These are phyloP conservation scores for Luffa aegyptiaca DNA, from an alignment of 306 rosid genomes.

Conservation along the genomic window DNA sequence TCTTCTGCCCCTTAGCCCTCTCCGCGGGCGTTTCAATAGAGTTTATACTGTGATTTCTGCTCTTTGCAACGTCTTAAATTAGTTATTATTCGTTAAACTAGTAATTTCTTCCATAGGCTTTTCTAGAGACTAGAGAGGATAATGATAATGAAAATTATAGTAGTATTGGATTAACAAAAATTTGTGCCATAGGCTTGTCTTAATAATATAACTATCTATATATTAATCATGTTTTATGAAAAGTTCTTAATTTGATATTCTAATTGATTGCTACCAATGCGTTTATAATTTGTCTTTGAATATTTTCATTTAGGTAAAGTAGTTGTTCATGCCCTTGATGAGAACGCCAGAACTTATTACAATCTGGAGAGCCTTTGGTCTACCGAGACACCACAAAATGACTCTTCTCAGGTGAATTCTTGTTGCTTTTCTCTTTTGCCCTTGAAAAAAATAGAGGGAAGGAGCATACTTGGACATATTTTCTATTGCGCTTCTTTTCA, in stretches of 20 bases:
- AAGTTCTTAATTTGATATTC: background rate
- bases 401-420: constrained; percentile 36
- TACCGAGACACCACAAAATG: constrained; percentile 32
- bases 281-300: background rate
- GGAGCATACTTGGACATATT: background rate
- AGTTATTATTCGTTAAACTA: background rate
- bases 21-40: background rate
- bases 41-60: background rate
- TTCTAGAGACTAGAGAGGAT: background rate
- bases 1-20: background rate
- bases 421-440: background rate
- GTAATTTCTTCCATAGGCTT: background rate
- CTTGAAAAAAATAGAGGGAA: background rate
- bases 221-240: background rate
- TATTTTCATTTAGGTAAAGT: constrained; percentile 52
- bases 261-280: background rate
- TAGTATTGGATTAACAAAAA: background rate
- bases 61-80: background rate
- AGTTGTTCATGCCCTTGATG: constrained; percentile 88
- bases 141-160: background rate
- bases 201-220: background rate
- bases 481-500: background rate
- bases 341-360: constrained; percentile 88
- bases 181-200: background rate
- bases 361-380: constrained; percentile 79